Evolutionary conservation across 257 asterid species (phyloP).

Genomic region (Forsythia suspensa): DNA sequence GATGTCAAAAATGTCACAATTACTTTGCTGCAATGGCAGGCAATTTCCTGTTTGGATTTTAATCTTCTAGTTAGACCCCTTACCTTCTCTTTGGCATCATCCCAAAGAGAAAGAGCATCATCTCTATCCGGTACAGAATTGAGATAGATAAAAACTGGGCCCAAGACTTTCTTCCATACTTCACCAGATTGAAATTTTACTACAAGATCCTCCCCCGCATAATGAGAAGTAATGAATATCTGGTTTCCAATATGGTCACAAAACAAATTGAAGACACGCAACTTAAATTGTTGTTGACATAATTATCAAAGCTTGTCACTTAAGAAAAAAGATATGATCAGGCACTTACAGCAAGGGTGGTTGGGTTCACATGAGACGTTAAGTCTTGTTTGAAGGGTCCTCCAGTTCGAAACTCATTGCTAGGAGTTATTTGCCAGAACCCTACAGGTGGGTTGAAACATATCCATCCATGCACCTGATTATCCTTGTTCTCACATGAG

Average conservation of each 20-base stretch:
- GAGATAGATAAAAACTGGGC: slow-evolving; percentile 65
- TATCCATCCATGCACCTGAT: slow-evolving; percentile 81
- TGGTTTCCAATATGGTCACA: slow-evolving; percentile 27
- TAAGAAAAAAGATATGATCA: slow-evolving; percentile 3
- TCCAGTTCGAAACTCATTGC: slow-evolving; percentile 73
- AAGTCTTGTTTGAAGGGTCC: slow-evolving; percentile 82
- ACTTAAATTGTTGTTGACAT: background rate
- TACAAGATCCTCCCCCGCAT: slow-evolving; percentile 59
- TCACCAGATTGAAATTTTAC: slow-evolving; percentile 59
- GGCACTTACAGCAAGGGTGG: slow-evolving; percentile 63
- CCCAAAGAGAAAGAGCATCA: slow-evolving; percentile 56
- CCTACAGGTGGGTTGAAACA: slow-evolving; percentile 73
- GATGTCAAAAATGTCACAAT: slow-evolving; percentile 9
- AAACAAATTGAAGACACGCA: slow-evolving; percentile 2
- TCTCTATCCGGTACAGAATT: slow-evolving; percentile 42
- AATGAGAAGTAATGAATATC: slow-evolving; percentile 65
- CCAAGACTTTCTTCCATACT: slow-evolving; percentile 74
- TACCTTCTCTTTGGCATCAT: slow-evolving; percentile 69
- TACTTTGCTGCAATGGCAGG: background rate
- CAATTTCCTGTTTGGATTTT: background rate
- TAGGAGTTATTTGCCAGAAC: slow-evolving; percentile 79
- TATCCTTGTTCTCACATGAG: slow-evolving; percentile 64
- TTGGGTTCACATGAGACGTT: slow-evolving; percentile 78
- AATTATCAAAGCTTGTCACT: background rate
- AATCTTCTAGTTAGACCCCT: slow-evolving; percentile 2